Conservation (phyloP, 805 yeast genomes). For the Clavispora phyllophila region DNA sequence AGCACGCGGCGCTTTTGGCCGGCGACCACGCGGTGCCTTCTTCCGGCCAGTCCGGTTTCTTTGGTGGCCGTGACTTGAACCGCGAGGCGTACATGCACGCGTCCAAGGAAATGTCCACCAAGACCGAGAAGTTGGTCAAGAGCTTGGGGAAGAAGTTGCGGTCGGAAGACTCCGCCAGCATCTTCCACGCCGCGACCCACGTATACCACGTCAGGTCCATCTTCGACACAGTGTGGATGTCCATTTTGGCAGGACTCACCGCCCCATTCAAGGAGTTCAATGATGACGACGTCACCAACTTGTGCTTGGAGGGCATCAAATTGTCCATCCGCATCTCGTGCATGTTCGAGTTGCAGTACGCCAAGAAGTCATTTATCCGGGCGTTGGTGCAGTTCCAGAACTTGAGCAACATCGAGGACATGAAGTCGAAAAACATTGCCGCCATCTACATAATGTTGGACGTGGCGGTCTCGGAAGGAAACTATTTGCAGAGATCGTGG, state of each 20-base stretch:
- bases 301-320: conserved; percentile 81
- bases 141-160: conserved; percentile 49
- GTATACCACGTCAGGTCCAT: conserved; percentile 89
- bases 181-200: conserved; percentile 78
- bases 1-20: conserved; percentile 80
- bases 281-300: conserved; percentile 60
- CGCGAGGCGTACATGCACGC: conserved; percentile 90
- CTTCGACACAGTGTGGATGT: conserved; percentile 96
- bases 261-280: conserved; percentile 89
- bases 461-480: conserved; percentile 77
- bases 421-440: conserved; percentile 72
- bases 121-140: conserved; percentile 80
- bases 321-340: conserved; percentile 80
- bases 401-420: conserved; percentile 70
- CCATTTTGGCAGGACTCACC: conserved; percentile 87
- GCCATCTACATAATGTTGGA: conserved; percentile 74
- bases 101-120: conserved; percentile 83
- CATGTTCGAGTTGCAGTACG: conserved; percentile 75
- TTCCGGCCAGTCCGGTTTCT: conserved; percentile 42
- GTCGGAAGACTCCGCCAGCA: conserved; percentile 34
- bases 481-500: conserved; percentile 71
- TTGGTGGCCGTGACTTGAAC: conserved; percentile 62
- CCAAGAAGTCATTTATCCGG: conserved; percentile 83
- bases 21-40: conserved; percentile 43
- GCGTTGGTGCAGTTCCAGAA: conserved; percentile 86